Evolutionary conservation across 768 basidiomycete genomes (phyloP).

Genomic region (Daedalea quercina): DNA sequence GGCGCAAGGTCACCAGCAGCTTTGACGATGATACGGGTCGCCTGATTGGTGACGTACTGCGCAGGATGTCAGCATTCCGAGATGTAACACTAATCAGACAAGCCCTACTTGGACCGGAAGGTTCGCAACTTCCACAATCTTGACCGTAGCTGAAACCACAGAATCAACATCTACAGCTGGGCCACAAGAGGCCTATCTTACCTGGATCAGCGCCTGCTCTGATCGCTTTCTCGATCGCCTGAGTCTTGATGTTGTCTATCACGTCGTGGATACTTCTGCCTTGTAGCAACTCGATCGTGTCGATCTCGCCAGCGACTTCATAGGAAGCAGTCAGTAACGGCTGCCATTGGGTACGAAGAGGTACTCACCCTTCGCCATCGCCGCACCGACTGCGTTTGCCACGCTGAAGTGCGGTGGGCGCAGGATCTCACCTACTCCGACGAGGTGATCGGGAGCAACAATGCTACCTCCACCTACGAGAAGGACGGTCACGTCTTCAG

Average conservation of each 20-base stretch:
- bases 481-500: conserved; percentile 47
- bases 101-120: conserved; percentile 42
- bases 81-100: not conserved
- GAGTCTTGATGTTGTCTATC: conserved; percentile 24
- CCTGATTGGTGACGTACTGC: conserved; percentile 44
- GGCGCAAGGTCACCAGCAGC: conserved; percentile 48
- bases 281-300: conserved; percentile 32
- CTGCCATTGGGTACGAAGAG: not conserved
- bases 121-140: conserved; percentile 48
- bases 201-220: conserved; percentile 29
- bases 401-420: conserved; percentile 46
- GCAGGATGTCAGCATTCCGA: not conserved
- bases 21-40: conserved; percentile 51
- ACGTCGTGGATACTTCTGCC: conserved; percentile 24
- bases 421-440: conserved; percentile 45
- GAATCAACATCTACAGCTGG: conserved; percentile 11
- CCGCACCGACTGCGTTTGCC: conserved; percentile 58
- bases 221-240: conserved; percentile 27
- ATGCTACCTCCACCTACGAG: conserved; percentile 65
- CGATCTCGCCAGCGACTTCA: conserved; percentile 24
- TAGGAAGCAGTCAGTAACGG: not conserved
- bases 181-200: not conserved
- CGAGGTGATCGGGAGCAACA: conserved; percentile 43
- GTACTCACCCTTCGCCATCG: conserved; percentile 25
- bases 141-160: conserved; percentile 28